Conservation (phyloP, 345 rosid species). For the Passiflora organensis region DNA sequence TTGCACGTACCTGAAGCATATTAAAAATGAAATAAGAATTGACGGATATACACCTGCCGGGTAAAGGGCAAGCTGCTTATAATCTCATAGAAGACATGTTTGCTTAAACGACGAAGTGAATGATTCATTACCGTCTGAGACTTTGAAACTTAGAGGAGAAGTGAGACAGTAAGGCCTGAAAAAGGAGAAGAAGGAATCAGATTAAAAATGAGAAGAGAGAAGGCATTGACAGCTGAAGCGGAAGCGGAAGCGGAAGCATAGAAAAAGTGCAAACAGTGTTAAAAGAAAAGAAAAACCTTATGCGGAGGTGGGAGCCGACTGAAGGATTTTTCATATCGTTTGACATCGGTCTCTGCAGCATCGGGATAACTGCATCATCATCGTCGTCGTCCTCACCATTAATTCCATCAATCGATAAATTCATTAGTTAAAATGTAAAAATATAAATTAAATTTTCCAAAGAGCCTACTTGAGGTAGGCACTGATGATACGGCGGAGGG, state of each 20-base stretch:
- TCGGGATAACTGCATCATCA: constrained; percentile 60
- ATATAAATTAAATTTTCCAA: neutral
- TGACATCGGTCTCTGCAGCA: constrained; percentile 83
- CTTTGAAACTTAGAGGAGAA: constrained; percentile 56
- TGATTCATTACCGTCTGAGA: constrained; percentile 47
- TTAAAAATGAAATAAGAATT: constrained; percentile 72
- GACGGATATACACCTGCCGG: constrained; percentile 73
- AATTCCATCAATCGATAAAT: neutral
- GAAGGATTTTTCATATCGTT: constrained; percentile 68
- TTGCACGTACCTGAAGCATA: constrained; percentile 67
- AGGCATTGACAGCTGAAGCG: too few species aligned
- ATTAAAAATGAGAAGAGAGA: too few species aligned
- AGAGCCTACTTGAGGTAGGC: constrained; percentile 81
- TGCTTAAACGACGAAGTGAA: too few species aligned
- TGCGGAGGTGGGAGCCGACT: constrained; percentile 70
- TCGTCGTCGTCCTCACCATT: neutral
- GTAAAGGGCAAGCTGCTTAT: constrained; percentile 14
- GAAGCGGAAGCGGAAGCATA: too few species aligned
- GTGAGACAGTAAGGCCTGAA: constrained; percentile 68
- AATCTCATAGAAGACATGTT: neutral
- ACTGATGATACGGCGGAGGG: constrained; percentile 90
- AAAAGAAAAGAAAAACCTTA: constrained; percentile 41
- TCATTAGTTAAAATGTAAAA: neutral
- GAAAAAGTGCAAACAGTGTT: neutral
- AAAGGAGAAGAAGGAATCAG: constrained; percentile 4